Percentiles rank a stretch among this genome's conserved stretches.
phyloP scores from a whole-genome alignment of 352 stramenopile genomes.

The Phytophthora aleatoria region DNA sequence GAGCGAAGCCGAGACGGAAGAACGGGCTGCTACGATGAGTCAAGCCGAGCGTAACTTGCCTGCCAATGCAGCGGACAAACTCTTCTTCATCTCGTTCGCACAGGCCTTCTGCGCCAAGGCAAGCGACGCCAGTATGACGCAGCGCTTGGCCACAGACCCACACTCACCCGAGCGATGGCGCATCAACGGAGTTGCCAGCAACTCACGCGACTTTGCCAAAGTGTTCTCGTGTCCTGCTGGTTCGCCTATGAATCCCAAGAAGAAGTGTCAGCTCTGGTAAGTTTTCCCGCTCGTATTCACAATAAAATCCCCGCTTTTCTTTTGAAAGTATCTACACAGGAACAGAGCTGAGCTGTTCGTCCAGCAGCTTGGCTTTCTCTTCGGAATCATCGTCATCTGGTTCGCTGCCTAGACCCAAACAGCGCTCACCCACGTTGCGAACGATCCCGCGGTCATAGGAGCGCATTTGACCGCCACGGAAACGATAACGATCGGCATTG shows the following conservation, averaged over 20 bases:
- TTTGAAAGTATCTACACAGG: constrained; percentile 24
- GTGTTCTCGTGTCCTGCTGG: constrained; percentile 60
- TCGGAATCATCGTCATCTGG: constrained; percentile 16
- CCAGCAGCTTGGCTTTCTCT: constrained; percentile 32
- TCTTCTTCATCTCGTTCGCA: constrained; percentile 84
- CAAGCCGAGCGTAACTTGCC: constrained; percentile 25
- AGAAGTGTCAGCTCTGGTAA: constrained; percentile 83
- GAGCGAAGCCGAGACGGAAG: constrained; percentile 30
- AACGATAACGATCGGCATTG: constrained; percentile 70
- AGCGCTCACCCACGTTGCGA: constrained; percentile 51
- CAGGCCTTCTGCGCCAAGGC: constrained; percentile 74
- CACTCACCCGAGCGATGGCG: constrained; percentile 76
- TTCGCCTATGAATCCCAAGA: constrained; percentile 69
- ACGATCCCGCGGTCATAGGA: constrained; percentile 57
- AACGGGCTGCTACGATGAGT: constrained; percentile 11
- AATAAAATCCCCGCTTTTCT: constrained; percentile 8
- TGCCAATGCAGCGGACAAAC: constrained; percentile 39
- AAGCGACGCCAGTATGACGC: constrained; percentile 58
- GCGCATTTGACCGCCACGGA: constrained; percentile 35
- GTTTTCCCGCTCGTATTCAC: not conserved
- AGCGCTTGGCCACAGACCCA: constrained; percentile 58
- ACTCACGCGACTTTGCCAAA: constrained; percentile 68
- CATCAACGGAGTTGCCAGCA: constrained; percentile 81
- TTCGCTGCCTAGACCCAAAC: constrained; percentile 28
- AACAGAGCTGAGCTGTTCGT: constrained; percentile 22